phyloP scores from a whole-genome alignment of 1,284 basidiomycete genomes.

The Tilletia horrida region DNA sequence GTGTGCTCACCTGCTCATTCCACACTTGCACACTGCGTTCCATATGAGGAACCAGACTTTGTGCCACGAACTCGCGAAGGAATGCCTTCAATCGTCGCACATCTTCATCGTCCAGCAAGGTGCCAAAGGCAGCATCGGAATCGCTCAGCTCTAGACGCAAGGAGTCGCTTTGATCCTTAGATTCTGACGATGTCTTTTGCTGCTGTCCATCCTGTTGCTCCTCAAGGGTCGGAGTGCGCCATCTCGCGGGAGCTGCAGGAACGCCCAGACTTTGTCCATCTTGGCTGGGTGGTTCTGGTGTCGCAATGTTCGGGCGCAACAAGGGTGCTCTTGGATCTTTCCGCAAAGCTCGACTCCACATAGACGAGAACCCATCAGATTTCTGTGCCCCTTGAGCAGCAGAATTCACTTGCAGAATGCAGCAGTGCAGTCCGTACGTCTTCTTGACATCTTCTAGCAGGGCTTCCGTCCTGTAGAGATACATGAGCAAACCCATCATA shows the following conservation, averaged over 20 bases:
- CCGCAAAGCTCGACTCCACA: slow-evolving; percentile 20
- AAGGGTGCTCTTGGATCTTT: slow-evolving; percentile 12
- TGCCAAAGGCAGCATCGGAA: neutral
- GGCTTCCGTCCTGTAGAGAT: slow-evolving; percentile 28
- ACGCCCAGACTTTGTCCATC: neutral
- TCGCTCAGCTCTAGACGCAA: neutral
- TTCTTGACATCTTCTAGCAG: slow-evolving; percentile 46
- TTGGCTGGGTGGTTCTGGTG: neutral
- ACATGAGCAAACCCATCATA: neutral
- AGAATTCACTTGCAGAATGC: slow-evolving; percentile 48
- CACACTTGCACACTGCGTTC: slow-evolving; percentile 87
- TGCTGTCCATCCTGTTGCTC: neutral
- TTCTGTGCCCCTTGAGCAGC: slow-evolving; percentile 17
- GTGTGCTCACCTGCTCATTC: slow-evolving; percentile 73
- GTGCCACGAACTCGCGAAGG: slow-evolving; percentile 81
- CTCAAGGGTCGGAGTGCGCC: neutral
- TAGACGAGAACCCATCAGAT: slow-evolving; percentile 19
- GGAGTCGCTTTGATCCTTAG: neutral
- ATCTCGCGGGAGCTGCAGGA: neutral
- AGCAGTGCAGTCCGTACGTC: slow-evolving; percentile 52
- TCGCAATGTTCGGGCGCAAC: slow-evolving; percentile 3
- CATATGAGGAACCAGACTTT: slow-evolving; percentile 93
- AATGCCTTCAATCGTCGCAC: slow-evolving; percentile 76
- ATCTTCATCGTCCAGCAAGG: slow-evolving; percentile 67
- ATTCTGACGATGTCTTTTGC: neutral